These are phyloP conservation scores for Coniochaeta sp. DNA, from an alignment of 2,329 filamentous ascomycete genomes.

Conservation along the genomic window DNA sequence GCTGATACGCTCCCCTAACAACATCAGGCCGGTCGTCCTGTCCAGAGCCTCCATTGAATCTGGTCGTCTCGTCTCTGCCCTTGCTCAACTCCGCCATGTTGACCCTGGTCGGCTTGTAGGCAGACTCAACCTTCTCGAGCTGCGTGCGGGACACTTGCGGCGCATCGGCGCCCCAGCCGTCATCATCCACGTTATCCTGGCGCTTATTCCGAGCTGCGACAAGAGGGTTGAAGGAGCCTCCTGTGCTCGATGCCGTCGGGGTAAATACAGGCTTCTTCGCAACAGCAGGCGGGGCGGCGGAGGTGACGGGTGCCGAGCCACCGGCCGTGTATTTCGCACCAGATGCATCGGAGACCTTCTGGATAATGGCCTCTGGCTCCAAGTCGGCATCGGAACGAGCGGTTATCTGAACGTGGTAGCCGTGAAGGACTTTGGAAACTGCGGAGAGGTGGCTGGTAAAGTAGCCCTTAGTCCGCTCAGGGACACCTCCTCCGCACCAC, in stretches of 20 bases:
- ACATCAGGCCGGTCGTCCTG: constrained; percentile 53
- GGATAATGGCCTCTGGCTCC: constrained; percentile 77
- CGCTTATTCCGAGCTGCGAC: constrained; percentile 56
- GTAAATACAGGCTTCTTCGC: constrained; percentile 90
- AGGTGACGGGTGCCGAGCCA: constrained; percentile 39
- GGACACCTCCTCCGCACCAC: constrained; percentile 96
- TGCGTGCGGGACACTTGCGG: constrained; percentile 82
- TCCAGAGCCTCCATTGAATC: constrained; percentile 41
- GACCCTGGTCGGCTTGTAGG: constrained; percentile 93
- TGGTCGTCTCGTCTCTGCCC: constrained; percentile 61
- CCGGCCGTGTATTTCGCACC: constrained; percentile 86
- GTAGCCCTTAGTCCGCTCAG: constrained; percentile 97
- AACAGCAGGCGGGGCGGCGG: constrained; percentile 60
- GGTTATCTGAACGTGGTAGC: constrained; percentile 96
- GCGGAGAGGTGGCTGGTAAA: constrained; percentile 91
- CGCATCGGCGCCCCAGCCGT: constrained; percentile 93
- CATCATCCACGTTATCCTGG: constrained; percentile 60
- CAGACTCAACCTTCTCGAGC: constrained; percentile 84
- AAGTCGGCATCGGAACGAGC: constrained; percentile 87
- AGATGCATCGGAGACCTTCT: constrained; percentile 91
- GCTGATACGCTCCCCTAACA: constrained; percentile 82
- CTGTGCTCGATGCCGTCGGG: constrained; percentile 52
- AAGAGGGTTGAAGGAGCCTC: constrained; percentile 59
- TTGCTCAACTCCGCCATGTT: constrained; percentile 81
- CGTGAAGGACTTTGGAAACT: constrained; percentile 87